A percentile compares a stretch with the other conserved stretches of the same genome.
Conservation (phyloP, 352 stramenopile species). For the Phytophthora ohioensis region DNA sequence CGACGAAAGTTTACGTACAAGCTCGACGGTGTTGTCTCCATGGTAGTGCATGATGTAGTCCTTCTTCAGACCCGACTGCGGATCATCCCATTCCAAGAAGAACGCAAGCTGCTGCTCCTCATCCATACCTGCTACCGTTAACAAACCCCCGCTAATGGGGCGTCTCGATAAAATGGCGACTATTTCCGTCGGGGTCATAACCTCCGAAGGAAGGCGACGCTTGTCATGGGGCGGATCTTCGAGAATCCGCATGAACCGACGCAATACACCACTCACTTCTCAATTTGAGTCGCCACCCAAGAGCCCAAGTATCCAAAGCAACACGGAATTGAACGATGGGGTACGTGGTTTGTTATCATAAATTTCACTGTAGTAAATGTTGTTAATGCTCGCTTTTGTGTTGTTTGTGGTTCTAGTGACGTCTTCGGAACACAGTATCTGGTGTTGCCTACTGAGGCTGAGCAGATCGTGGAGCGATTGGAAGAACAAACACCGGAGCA, state of each 20-base stretch:
- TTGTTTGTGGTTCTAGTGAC: constrained; percentile 25
- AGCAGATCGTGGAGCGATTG: constrained; percentile 87
- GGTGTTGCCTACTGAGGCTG: constrained; percentile 80
- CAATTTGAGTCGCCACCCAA: constrained; percentile 14
- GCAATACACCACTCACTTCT: constrained; percentile 10
- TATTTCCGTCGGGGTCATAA: constrained; percentile 25
- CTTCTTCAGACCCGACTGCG: constrained; percentile 74
- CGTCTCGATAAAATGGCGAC: constrained; percentile 1
- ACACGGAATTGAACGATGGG: constrained; percentile 22
- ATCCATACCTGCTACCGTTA: constrained; percentile 30
- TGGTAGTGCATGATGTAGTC: constrained; percentile 82
- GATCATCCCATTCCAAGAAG: constrained; percentile 83
- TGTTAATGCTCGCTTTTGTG: constrained; percentile 2
- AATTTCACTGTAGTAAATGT: not conserved
- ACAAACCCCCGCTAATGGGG: not conserved
- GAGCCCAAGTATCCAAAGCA: constrained; percentile 1
- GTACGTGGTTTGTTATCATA: constrained; percentile 12
- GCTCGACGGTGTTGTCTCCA: constrained; percentile 73
- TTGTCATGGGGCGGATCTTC: constrained; percentile 32
- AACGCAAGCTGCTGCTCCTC: constrained; percentile 77
- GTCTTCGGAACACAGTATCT: constrained; percentile 57
- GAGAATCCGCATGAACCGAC: constrained; percentile 35
- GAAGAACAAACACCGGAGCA: constrained; percentile 60
- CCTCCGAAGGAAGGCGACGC: not conserved
- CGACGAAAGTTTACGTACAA: constrained; percentile 45